Evolutionary conservation across 805 yeast genomes (phyloP), one percentile per base, ranked within the genome.

Genomic region (Kluyveromyces aestuarii): DNA sequence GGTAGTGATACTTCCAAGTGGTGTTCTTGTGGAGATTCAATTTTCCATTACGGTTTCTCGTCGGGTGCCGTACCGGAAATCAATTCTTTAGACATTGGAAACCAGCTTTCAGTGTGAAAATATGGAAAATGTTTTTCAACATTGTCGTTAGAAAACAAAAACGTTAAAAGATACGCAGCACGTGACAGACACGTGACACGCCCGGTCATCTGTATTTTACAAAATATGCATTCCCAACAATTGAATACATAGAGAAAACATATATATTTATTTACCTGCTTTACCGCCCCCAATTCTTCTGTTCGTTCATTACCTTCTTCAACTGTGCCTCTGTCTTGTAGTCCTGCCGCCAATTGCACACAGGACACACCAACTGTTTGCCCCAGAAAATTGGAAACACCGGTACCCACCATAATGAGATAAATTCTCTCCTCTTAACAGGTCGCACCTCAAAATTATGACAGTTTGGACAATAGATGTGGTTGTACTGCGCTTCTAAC

Each of bases 381-480:
- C 75, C 71, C 70, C 73, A 74, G 57, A 71, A 75, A 40, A 78
- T 61, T 2, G 84, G 84, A 4, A 79, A 53, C 13, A 79, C 56
- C 1, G 84, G 84, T 27, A 79, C 64, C 55, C 76, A 78, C 69
- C 77, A 79, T 9, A 79, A 46, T 0, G 81, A 70, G 37, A 80
- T 69, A 58, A 78, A 75, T 55, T 79, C 77, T 53, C 72, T 73
- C 42, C 79, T 68, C 52, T 78, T 73, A 9, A 77, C 67, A 0
- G 82, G 79, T 46, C 66, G 61, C 3, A 78, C 84, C 27, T 77
- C 68, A 49, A 70, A 69, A 58, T 80, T 80, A 55, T 79, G 82
- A 53, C 86, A 80, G 51, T 76, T 72, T 17, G 81, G 79, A 56
- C 86, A 80, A 50, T 72, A 73, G 16, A 68, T 45, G 6, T 58